Base-by-base conservation (phyloP, 2,329 filamentous ascomycete genomes). In the Colletotrichum siamense region DNA sequence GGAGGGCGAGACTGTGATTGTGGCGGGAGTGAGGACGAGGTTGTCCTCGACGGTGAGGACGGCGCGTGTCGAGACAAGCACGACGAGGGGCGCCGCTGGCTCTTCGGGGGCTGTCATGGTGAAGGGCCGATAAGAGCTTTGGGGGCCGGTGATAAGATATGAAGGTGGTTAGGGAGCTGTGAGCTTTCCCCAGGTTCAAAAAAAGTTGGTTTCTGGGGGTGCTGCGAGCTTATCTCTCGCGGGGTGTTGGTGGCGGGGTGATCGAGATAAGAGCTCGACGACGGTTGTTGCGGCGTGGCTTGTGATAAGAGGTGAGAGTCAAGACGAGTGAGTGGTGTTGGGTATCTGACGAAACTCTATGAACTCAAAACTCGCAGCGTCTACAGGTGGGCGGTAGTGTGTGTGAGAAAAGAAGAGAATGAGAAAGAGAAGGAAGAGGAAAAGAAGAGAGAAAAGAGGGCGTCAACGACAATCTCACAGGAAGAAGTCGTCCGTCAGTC, bases 11-110 rank as follows among this genome's bases (percentile, higher is more conserved):
- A 98, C 88, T 72, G 94, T 90, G 75, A 99, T 92, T 15, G 96
- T 98, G 75, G 95, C 96, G 24, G 96, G 93, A 4, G 94, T 95
- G 62, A 98, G 86, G 30, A 90, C 72, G 39, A 93, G 88, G 28
- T 88, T 88, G 79, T 92, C 87, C 78, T 92, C 89, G 59, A 94
- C 93, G 62, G 94, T 94, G 80, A 99, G 89, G 67, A 99, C 92
- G 73, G 95, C 95, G 80, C 96, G 92, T 30, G 94, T 94, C 2
- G 97, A 99, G 74, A 94, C 94, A 74, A 99, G 90, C 75, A 98
- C 95, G 59, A 92, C 93, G 81, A 96, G 81, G 57, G 86, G 83
- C 61, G 83, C 85, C 24, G 81, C 77, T 76, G 81, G 78, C n/a
- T 79, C 71, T 78, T 79, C 74, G 16, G 75, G 62, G 62, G 80